Percentiles rank a stretch among this genome's conserved stretches.
Conservation (phyloP, 2,329 filamentous ascomycete species). For the Bertia moriformis region DNA sequence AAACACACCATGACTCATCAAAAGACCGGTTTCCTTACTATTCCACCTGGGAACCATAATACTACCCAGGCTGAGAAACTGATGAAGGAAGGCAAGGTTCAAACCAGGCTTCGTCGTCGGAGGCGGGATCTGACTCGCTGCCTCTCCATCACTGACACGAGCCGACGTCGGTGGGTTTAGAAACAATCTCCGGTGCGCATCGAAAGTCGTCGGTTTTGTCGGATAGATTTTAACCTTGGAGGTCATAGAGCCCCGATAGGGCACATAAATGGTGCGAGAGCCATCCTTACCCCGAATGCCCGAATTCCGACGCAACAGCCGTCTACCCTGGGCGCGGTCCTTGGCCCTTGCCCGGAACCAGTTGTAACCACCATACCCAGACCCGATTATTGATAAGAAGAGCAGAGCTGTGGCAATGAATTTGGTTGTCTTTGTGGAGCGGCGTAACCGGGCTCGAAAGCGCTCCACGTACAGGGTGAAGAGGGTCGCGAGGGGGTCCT, state of each 20-base stretch:
- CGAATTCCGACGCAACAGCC: conserved; percentile 78
- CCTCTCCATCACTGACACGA: conserved; percentile 6
- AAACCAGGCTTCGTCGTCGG: conserved; percentile 84
- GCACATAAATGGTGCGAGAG: conserved; percentile 85
- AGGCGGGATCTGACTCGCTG: conserved; percentile 65
- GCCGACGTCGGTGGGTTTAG: conserved; percentile 56
- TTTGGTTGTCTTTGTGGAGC: conserved; percentile 56
- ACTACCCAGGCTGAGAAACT: conserved; percentile 88
- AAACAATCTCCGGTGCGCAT: conserved; percentile 86
- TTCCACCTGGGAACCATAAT: conserved; percentile 95
- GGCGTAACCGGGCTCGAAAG: conserved; percentile 27
- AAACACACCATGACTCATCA: conserved; percentile 80
- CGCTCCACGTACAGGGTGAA: not conserved
- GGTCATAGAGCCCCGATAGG: conserved; percentile 65
- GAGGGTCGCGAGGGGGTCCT: not conserved
- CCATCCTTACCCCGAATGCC: conserved; percentile 89
- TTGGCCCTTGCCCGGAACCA: conserved; percentile 61
- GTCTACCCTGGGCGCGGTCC: conserved; percentile 70
- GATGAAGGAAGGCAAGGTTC: conserved; percentile 89
- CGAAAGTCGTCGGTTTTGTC: conserved; percentile 86
- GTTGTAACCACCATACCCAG: conserved; percentile 63
- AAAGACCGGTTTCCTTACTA: conserved; percentile 83
- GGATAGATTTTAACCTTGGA: conserved; percentile 82
- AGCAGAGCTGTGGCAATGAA: conserved; percentile 66
- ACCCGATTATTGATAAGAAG: conserved; percentile 62